Base-by-base conservation (phyloP, 2,329 filamentous ascomycete species). In the Sarocladiaceae sp. region DNA sequence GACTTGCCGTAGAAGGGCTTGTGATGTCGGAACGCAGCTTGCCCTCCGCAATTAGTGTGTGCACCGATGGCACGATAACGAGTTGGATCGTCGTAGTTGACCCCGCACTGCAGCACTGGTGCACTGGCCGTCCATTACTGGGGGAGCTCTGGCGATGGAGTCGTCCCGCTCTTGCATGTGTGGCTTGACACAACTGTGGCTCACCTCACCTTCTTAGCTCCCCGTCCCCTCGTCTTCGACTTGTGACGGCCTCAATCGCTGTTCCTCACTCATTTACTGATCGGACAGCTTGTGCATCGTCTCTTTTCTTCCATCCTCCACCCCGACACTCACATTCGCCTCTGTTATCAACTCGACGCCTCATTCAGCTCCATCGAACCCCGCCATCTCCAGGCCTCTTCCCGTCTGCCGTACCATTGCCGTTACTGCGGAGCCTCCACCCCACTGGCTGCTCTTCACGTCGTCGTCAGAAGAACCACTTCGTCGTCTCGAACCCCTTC, bases 381-480 rank as follows among this genome's bases (percentile, higher is more conserved):
- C 20, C 51, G 17, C 29, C 51, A 28, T 49, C 23, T 29, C 35
- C 10, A 18, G 7, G 26, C 28, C 31, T 48, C 25, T 20, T 23
- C 22, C 26, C 22, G 8, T 48, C 44, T 48, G 44, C 44, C 44
- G 44, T 48, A 18, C 11, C 22, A 48, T 48, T 48, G 44, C 44
- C 44, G 44, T 5, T 31, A 31, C 31, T 36, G 47, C 29, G 33
- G 29, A 37, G 47, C 47, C 26, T 25, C 47, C 29, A 50, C 29
- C 33, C 47, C 47, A 23, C 29, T 50, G 33, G 47, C 20, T 23
- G 47, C 47, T 50, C 47, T 37, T 50, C 47, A 50, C 47, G 33
- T 37, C 47, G 47, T 50, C 47, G 47, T 50, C 47, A 50, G 47
- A 50, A 50, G 47, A 50, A 50, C 47, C 47, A 50, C 47, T 36